These are phyloP conservation scores for Leccinum obscurum DNA, from an alignment of 768 basidiomycete species.

Conservation along the genomic window DNA sequence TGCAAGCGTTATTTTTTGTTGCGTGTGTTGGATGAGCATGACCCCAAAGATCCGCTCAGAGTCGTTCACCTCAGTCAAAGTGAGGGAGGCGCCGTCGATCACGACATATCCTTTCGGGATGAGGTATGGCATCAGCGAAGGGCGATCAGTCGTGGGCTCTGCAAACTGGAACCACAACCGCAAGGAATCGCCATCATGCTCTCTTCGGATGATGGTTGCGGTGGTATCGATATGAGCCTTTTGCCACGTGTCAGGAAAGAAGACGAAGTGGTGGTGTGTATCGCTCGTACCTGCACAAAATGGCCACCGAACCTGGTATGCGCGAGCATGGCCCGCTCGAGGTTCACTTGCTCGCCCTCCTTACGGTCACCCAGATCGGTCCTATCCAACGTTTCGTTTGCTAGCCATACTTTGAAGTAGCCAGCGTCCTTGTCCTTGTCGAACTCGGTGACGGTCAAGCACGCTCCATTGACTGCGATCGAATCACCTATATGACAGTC, in stretches of 20 bases:
- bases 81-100: constrained; percentile 93
- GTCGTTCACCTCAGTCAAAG: constrained; percentile 79
- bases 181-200: constrained; percentile 84
- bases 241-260: background rate
- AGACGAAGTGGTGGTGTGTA: background rate
- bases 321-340: constrained; percentile 93
- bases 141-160: constrained; percentile 53
- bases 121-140: constrained; percentile 75
- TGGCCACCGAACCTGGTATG: constrained; percentile 95
- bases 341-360: constrained; percentile 80
- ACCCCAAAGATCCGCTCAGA: constrained; percentile 66
- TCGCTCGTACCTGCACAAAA: constrained; percentile 82
- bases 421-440: constrained; percentile 59
- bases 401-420: constrained; percentile 92
- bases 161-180: constrained; percentile 79
- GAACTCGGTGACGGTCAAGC: constrained; percentile 90
- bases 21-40: constrained; percentile 96
- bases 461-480: constrained; percentile 85
- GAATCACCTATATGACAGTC: constrained; percentile 96
- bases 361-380: constrained; percentile 87
- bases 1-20: constrained; percentile 79
- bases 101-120: constrained; percentile 95
- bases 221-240: constrained; percentile 95
- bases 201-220: constrained; percentile 66
- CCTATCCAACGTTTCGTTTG: constrained; percentile 89